Conservation (phyloP, 1,139 yeast species). For the Zygoascus meyerae region DNA sequence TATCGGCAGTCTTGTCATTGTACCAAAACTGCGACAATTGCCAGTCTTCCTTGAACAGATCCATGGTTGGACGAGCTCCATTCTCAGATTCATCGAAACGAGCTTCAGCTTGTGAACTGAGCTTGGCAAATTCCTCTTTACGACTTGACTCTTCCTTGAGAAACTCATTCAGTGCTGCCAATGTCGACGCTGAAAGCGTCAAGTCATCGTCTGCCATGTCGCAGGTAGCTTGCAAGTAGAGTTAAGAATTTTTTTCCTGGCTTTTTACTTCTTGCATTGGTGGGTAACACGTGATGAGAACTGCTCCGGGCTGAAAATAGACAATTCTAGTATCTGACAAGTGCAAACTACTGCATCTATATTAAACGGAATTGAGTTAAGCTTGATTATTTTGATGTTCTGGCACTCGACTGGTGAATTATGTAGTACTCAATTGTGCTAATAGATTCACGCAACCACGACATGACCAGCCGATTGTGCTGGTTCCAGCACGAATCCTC, state of each 20-base stretch:
- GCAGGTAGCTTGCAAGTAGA: no score
- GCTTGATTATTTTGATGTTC: no score
- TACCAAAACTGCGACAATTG: constrained; percentile 86
- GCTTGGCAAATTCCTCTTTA: constrained; percentile 50
- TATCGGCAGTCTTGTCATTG: constrained; percentile 59
- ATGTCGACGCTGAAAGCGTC: constrained; percentile 56
- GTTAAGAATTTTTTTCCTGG: neutral
- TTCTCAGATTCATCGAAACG: constrained; percentile 34
- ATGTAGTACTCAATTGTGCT: no score
- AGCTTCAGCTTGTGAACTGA: constrained; percentile 56
- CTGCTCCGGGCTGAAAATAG: no score
- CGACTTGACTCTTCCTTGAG: constrained; percentile 59
- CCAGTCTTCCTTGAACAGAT: constrained; percentile 84
- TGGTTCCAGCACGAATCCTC: no score
- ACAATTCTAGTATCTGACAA: no score
- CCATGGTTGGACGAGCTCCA: constrained; percentile 37
- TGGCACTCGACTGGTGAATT: no score
- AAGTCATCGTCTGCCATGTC: constrained; percentile 7
- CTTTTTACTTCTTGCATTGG: neutral
- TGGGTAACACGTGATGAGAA: constrained; percentile 15
- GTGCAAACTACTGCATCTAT: no score
- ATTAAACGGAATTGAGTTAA: no score
- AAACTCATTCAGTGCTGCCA: constrained; percentile 74
- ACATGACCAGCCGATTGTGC: no score
- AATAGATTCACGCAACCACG: no score